Percentiles rank a stretch among this genome's conserved stretches.
Evolutionary conservation across 2,329 filamentous ascomycete species (phyloP).

Genomic region (Aspergillus sp.): DNA sequence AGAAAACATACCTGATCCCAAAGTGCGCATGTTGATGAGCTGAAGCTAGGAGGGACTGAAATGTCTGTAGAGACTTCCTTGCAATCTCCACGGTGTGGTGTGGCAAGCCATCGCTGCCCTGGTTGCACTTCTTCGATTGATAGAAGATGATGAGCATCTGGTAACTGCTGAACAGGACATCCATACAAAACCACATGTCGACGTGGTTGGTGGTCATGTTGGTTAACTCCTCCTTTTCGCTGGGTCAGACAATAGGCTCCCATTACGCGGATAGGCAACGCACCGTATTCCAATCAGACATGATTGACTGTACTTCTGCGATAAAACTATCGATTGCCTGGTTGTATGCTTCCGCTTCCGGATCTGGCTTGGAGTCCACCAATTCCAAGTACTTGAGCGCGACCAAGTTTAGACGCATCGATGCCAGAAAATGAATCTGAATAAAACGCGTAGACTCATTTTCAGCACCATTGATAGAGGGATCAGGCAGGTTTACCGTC

Average conservation of each 20-base stretch:
- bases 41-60: neutral
- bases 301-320: conserved; percentile 9
- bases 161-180: conserved; percentile 13
- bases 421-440: conserved; percentile 14
- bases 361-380: neutral
- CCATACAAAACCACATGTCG: conserved; percentile 12
- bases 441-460: conserved; percentile 9
- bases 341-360: conserved; percentile 3
- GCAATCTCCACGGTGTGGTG: conserved; percentile 7
- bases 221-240: conserved; percentile 8
- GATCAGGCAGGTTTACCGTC: conserved; percentile 14
- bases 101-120: conserved; percentile 1
- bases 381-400: conserved; percentile 9
- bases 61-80: conserved; percentile 3
- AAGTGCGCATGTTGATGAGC: conserved; percentile 3
- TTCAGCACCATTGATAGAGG: conserved; percentile 11
- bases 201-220: conserved; percentile 7
- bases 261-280: neutral
- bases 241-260: neutral
- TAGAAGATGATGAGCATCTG: conserved; percentile 15
- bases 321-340: conserved; percentile 5
- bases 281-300: conserved; percentile 11
- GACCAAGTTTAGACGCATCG: conserved; percentile 10
- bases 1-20: conserved; percentile 3
- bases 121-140: conserved; percentile 10